phyloP scores from a whole-genome alignment of 345 rosid species.

The Hibiscus syriacus region DNA sequence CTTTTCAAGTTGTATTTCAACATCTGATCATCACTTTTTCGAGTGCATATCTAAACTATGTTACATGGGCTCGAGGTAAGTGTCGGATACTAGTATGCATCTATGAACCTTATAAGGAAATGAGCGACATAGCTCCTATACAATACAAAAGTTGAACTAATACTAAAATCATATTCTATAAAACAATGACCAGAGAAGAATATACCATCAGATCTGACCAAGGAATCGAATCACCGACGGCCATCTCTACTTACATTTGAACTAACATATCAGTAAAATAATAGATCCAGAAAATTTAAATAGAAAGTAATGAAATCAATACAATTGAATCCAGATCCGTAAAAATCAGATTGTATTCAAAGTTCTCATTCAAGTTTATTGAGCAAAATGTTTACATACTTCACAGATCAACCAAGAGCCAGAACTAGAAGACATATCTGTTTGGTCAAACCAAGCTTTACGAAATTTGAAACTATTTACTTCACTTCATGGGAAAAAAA shows the following conservation, averaged over 20 bases:
- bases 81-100: too few species aligned
- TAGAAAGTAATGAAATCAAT: not conserved
- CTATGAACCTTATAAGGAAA: too few species aligned
- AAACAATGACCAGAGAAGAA: not conserved
- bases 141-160: too few species aligned
- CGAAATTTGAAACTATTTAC: not conserved
- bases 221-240: not conserved
- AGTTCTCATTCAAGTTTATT: not conserved
- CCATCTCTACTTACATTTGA: not conserved
- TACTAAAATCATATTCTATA: too few species aligned
- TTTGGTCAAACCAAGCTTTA: not conserved
- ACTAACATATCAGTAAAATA: not conserved
- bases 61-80: too few species aligned
- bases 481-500: not conserved
- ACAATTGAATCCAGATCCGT: conserved; percentile 6
- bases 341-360: not conserved
- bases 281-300: not conserved
- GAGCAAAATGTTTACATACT: not conserved
- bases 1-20: not conserved
- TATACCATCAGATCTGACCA: conserved; percentile 1
- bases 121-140: not conserved
- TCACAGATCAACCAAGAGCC: conserved; percentile 8
- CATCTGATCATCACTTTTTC: not conserved
- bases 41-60: too few species aligned
- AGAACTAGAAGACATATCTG: not conserved